Percentiles rank a stretch among this genome's conserved stretches.
Evolutionary conservation across 2,329 filamentous ascomycete species (phyloP).

Genomic region (Chaetoscypha palmicola): DNA sequence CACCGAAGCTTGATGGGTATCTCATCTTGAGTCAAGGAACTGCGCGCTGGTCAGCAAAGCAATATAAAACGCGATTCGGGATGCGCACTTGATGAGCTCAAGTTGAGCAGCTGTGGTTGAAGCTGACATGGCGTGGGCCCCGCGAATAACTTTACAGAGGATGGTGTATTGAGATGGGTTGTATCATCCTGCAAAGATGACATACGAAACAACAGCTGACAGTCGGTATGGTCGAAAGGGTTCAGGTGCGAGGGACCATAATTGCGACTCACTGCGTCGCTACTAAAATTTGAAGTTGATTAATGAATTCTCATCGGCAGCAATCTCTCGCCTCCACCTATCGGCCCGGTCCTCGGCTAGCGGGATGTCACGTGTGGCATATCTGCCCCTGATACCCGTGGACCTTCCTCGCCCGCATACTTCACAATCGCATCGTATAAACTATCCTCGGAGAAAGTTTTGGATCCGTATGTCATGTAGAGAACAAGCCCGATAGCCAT

Average conservation of each 20-base stretch:
- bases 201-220: background rate
- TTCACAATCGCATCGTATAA: no score
- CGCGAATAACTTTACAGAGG: slow-evolving; percentile 4
- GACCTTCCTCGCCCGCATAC: no score
- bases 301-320: background rate
- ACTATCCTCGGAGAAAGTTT: no score
- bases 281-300: background rate
- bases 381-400: no score
- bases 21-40: slow-evolving; percentile 49
- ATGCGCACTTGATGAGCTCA: slow-evolving; percentile 30
- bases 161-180: background rate
- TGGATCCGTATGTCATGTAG: no score
- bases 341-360: background rate
- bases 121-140: slow-evolving; percentile 23
- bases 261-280: background rate
- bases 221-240: background rate
- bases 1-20: slow-evolving; percentile 96
- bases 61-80: background rate
- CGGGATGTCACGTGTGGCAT: no score
- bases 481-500: no score
- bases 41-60: slow-evolving; percentile 15
- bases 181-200: slow-evolving; percentile 6
- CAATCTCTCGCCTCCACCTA: background rate
- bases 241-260: background rate
- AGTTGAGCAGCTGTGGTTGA: slow-evolving; percentile 27